phyloP scores from a whole-genome alignment of 345 rosid genomes.

The Aethionema arabicum region DNA sequence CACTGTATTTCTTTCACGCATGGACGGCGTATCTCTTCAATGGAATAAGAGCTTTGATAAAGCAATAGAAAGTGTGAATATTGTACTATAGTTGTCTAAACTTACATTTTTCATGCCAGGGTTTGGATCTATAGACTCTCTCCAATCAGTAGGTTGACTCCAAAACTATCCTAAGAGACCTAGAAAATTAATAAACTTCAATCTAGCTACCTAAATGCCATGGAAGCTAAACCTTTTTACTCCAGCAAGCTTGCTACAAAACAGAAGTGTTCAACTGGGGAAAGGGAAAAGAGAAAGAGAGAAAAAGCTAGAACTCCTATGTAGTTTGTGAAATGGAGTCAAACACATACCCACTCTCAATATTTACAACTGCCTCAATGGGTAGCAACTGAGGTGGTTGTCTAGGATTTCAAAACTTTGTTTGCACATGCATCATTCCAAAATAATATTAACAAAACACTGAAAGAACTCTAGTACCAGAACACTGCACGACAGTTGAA shows the following conservation, averaged over 20 bases:
- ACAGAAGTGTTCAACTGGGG: too few species aligned
- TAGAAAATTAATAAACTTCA: too few species aligned
- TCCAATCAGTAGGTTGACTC: too few species aligned
- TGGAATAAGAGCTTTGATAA: not conserved
- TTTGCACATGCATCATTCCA: constrained; percentile 9
- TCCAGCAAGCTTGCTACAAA: too few species aligned
- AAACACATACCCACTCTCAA: not conserved
- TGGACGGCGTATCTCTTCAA: not conserved
- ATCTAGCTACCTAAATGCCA: too few species aligned
- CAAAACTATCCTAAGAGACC: too few species aligned
- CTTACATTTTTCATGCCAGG: not conserved
- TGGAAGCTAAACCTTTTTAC: too few species aligned
- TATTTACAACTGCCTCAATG: not conserved
- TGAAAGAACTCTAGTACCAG: constrained; percentile 49
- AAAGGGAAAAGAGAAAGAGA: too few species aligned
- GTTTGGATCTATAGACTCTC: too few species aligned
- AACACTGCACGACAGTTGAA: constrained; percentile 96
- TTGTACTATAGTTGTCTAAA: not conserved
- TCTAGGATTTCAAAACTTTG: not conserved
- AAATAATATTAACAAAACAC: not conserved
- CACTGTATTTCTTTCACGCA: not conserved
- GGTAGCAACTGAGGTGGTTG: constrained; percentile 8
- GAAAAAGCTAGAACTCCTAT: too few species aligned
- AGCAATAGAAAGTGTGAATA: not conserved
- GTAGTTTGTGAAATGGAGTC: too few species aligned